A percentile compares a stretch with the other conserved stretches of the same genome.
Evolutionary conservation across 208 protist species (phyloP).

Genomic region (Porcisia hertigi): DNA sequence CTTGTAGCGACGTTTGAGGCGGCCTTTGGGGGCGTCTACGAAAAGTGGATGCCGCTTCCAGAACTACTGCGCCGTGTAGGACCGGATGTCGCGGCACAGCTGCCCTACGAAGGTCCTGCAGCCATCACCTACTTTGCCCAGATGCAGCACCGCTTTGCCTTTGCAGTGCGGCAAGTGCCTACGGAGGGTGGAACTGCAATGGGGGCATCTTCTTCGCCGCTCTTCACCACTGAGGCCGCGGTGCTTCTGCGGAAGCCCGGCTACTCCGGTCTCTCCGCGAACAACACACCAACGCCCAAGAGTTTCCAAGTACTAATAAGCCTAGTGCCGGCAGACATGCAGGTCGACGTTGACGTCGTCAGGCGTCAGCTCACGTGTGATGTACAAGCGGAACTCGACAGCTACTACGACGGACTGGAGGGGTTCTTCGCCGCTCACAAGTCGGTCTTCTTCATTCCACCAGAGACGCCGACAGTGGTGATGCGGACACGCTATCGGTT

Average conservation of each 20-base stretch:
- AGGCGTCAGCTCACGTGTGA: conserved; percentile 32
- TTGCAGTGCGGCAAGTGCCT: conserved; percentile 45
- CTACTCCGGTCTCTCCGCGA: conserved; percentile 58
- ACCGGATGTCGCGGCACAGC: conserved; percentile 39
- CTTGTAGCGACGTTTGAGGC: conserved; percentile 40
- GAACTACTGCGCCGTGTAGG: conserved; percentile 63
- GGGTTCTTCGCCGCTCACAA: conserved; percentile 68
- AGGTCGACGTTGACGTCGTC: conserved; percentile 50
- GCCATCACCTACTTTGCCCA: conserved; percentile 89
- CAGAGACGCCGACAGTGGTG: conserved; percentile 61
- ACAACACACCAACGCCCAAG: conserved; percentile 81
- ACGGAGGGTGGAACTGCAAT: not conserved
- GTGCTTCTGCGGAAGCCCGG: conserved; percentile 67
- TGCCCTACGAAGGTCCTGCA: conserved; percentile 67
- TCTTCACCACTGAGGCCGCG: conserved; percentile 27
- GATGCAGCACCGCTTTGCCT: conserved; percentile 91
- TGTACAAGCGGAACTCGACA: conserved; percentile 47
- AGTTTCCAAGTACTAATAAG: conserved; percentile 53
- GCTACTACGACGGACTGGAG: conserved; percentile 64
- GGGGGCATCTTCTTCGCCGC: conserved; percentile 4
- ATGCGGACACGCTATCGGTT: conserved; percentile 76
- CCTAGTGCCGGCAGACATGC: conserved; percentile 51
- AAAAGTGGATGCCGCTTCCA: conserved; percentile 81
- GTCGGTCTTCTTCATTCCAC: conserved; percentile 65
- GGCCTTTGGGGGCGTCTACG: conserved; percentile 60